Evolutionary conservation across 2,329 filamentous ascomycete species (phyloP).

Genomic region (Leptosphaerulina australis): DNA sequence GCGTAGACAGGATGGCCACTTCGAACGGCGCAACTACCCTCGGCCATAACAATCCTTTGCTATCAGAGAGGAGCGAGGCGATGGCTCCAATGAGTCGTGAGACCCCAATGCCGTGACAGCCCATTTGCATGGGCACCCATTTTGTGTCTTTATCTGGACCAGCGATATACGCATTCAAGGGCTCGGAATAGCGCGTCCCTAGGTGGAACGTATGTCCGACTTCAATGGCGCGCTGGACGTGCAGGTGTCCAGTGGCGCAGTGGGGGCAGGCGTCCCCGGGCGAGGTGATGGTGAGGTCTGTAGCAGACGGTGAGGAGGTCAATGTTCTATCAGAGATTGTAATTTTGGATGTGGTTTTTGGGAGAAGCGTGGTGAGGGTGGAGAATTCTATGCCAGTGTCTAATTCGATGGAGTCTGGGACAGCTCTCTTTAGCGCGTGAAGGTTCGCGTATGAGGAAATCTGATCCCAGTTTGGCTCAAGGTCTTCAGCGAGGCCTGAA

Average conservation of each 20-base stretch:
- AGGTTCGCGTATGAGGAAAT: conserved; percentile 57
- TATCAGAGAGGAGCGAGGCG: conserved; percentile 74
- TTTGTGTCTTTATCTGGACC: conserved; percentile 48
- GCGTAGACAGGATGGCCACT: conserved; percentile 66
- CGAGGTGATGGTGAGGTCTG: conserved; percentile 67
- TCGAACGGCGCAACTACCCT: conserved; percentile 84
- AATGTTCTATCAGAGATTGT: conserved; percentile 32
- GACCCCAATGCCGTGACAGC: conserved; percentile 93
- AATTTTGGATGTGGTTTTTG: conserved; percentile 21
- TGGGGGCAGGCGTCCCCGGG: conserved; percentile 74
- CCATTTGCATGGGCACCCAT: conserved; percentile 77
- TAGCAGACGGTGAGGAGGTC: conserved; percentile 2
- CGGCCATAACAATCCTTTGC: conserved; percentile 81
- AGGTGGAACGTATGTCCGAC: conserved; percentile 95
- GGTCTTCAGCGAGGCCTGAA: neutral
- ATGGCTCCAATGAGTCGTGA: conserved; percentile 88
- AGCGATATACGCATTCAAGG: conserved; percentile 69
- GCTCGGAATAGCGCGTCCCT: conserved; percentile 82
- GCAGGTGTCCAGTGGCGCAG: conserved; percentile 68
- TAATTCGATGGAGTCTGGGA: conserved; percentile 62
- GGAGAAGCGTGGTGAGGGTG: conserved; percentile 30
- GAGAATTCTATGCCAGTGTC: conserved; percentile 69
- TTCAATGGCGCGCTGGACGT: conserved; percentile 77
- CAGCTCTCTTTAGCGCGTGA: conserved; percentile 68
- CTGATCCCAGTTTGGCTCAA: conserved; percentile 21